Percentiles rank a stretch among this genome's conserved stretches.
Evolutionary conservation across 73 alveolate genomes (phyloP).

Genomic region (Symbiodinium pilosum): DNA sequence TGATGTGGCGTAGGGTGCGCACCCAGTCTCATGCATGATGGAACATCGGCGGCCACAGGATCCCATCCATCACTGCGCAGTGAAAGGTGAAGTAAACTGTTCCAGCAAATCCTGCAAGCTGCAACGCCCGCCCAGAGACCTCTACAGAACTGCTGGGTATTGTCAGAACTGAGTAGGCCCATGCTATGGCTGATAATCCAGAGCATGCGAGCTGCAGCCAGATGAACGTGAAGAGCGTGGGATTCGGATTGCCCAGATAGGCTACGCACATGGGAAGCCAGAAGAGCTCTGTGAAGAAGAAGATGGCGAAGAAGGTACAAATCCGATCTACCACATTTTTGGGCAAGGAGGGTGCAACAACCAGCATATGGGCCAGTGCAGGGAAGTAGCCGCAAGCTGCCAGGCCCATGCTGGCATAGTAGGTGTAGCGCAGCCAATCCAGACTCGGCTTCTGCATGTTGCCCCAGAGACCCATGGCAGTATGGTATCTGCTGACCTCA

Average conservation of each 20-base stretch:
- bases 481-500: background rate
- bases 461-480: background rate
- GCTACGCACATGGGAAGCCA: constrained; percentile 9
- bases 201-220: background rate
- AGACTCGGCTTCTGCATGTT: background rate
- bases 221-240: background rate
- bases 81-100: background rate
- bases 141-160: background rate
- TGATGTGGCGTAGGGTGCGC: no score
- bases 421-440: background rate
- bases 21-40: background rate
- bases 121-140: background rate
- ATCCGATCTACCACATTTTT: background rate
- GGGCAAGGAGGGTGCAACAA: background rate
- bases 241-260: background rate
- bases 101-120: background rate
- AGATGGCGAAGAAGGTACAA: background rate
- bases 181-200: background rate
- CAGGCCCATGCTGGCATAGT: constrained; percentile 6
- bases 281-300: constrained; percentile 12
- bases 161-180: constrained; percentile 2
- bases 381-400: background rate
- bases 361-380: background rate
- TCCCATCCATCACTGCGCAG: constrained; percentile 13
- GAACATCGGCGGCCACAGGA: background rate